Evolutionary conservation across 1,284 basidiomycete species (phyloP).

Genomic region (Cryptococcus sp.): DNA sequence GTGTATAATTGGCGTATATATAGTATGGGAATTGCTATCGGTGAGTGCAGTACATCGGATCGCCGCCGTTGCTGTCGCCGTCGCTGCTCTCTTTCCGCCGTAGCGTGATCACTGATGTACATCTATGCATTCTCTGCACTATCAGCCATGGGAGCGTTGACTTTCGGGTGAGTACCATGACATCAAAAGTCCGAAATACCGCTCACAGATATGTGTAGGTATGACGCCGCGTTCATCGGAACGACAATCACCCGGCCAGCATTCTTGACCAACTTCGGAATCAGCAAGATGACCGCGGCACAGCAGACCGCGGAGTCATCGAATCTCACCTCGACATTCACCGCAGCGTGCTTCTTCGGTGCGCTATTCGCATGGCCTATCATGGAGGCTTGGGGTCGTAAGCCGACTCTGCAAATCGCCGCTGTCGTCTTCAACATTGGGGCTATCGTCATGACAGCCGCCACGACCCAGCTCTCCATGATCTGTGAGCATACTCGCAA

Average conservation of each 20-base stretch:
- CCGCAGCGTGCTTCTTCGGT: constrained; percentile 52
- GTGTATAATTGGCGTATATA: constrained; percentile 16
- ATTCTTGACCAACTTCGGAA: constrained; percentile 56
- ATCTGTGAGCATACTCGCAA: constrained; percentile 24
- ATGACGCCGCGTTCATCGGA: constrained; percentile 59
- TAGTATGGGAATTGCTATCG: constrained; percentile 9
- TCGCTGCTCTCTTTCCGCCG: too few relatives aligned
- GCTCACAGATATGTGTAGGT: constrained; percentile 26
- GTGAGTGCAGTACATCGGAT: constrained; percentile 1
- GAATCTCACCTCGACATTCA: constrained; percentile 48
- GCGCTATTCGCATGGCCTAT: constrained; percentile 29
- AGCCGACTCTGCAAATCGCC: constrained; percentile 33
- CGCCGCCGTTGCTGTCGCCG: neutral
- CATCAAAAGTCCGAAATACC: too few relatives aligned
- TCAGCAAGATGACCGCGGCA: constrained; percentile 46
- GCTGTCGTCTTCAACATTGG: constrained; percentile 50
- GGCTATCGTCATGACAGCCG: constrained; percentile 46
- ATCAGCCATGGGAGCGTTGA: constrained; percentile 11
- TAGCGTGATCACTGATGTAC: too few relatives aligned
- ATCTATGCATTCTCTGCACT: too few relatives aligned
- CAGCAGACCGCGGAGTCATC: constrained; percentile 51
- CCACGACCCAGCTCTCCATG: constrained; percentile 31
- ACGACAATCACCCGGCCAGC: constrained; percentile 54
- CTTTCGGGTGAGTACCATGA: constrained; percentile 4
- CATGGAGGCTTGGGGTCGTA: constrained; percentile 32